phyloP scores from a whole-genome alignment of 805 yeast genomes.

The Dipodascus albidus region DNA sequence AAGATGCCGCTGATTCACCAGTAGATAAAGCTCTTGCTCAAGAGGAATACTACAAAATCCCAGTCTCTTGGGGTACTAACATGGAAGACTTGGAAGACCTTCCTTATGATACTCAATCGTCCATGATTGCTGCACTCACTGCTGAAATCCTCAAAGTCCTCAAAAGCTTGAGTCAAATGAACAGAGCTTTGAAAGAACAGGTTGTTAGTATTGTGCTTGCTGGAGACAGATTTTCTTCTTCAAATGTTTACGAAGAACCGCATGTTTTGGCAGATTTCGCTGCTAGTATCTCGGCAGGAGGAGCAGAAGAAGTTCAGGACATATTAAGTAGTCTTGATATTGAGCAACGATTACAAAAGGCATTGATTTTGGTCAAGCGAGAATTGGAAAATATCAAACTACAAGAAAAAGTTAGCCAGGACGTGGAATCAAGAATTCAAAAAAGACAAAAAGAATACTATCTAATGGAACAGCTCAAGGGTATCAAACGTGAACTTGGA shows the following conservation, averaged over 20 bases:
- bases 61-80: constrained; percentile 25
- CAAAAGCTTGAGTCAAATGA: constrained; percentile 49
- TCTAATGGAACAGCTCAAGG: constrained; percentile 70
- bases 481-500: constrained; percentile 55
- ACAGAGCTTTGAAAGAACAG: constrained; percentile 57
- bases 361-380: constrained; percentile 65
- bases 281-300: constrained; percentile 79
- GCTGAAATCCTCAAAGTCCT: constrained; percentile 56
- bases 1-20: neutral
- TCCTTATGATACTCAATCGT: constrained; percentile 57
- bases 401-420: constrained; percentile 74
- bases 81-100: constrained; percentile 48
- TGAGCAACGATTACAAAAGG: constrained; percentile 62
- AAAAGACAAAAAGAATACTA: constrained; percentile 75
- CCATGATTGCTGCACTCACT: constrained; percentile 58
- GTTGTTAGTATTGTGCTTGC: constrained; percentile 40
- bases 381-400: constrained; percentile 76
- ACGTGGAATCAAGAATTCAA: constrained; percentile 67
- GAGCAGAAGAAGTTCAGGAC: constrained; percentile 60
- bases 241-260: constrained; percentile 54
- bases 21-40: neutral
- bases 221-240: constrained; percentile 22
- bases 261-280: constrained; percentile 76
- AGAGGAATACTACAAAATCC: constrained; percentile 2
- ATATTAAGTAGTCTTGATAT: constrained; percentile 67